Conservation (phyloP, 1,284 basidiomycete species). For the Coriolopsis trogii region DNA sequence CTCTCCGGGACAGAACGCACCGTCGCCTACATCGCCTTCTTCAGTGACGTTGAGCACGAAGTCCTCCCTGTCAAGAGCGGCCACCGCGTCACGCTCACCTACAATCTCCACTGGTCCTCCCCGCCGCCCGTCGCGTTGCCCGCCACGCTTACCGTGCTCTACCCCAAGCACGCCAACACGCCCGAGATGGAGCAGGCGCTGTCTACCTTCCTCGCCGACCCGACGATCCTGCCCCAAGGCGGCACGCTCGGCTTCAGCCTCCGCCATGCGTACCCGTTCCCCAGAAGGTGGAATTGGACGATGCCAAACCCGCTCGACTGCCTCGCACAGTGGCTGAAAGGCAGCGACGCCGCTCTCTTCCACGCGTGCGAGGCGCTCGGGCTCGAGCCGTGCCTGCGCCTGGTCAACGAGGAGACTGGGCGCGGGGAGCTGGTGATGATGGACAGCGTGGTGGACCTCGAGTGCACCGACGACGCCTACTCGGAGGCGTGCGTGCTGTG, state of each 20-base stretch:
- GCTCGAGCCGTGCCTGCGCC: constrained; percentile 6
- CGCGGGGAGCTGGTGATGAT: background rate
- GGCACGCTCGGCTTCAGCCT: constrained; percentile 42
- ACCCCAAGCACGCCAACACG: background rate
- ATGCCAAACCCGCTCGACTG: background rate
- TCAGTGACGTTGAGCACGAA: constrained; percentile 49
- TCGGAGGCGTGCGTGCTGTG: background rate
- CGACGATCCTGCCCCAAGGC: constrained; percentile 24
- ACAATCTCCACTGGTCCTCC: constrained; percentile 35
- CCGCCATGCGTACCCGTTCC: constrained; percentile 25
- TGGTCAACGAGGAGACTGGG: background rate
- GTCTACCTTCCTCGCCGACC: background rate
- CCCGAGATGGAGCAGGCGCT: background rate
- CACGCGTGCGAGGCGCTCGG: constrained; percentile 1
- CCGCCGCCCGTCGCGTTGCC: background rate
- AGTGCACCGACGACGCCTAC: background rate
- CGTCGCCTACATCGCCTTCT: constrained; percentile 42
- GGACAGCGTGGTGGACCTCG: background rate
- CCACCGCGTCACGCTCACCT: constrained; percentile 46
- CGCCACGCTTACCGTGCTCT: background rate
- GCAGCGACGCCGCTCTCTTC: constrained; percentile 17
- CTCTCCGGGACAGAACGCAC: constrained; percentile 14
- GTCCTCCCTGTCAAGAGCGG: constrained; percentile 43
- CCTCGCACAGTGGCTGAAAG: constrained; percentile 27
- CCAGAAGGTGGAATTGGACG: background rate